Conservation (phyloP, 73 alveolate species). For the Paramecium sexaurelia region DNA sequence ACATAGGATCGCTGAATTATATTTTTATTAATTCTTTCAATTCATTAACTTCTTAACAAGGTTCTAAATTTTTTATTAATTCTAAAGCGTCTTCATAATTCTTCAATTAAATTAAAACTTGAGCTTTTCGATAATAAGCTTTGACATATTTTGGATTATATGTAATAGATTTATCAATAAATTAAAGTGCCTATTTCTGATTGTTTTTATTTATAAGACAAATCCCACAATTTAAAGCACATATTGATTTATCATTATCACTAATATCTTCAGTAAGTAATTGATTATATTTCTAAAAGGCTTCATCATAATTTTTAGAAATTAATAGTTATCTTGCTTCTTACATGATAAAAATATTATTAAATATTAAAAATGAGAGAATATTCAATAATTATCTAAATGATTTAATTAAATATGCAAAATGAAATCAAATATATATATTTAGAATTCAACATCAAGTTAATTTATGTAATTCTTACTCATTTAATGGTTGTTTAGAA, state of each 20-base stretch:
- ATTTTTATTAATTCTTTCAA: neutral
- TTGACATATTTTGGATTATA: neutral
- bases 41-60: neutral
- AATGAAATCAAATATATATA: too few relatives aligned
- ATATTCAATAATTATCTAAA: too few relatives aligned
- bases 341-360: too few relatives aligned
- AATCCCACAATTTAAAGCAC: neutral
- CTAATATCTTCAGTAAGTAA: neutral
- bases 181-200: neutral
- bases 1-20: neutral
- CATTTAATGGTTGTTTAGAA: neutral
- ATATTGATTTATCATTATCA: neutral
- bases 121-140: neutral
- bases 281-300: neutral
- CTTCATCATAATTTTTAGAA: neutral
- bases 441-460: neutral
- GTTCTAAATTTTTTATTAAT: neutral
- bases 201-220: neutral
- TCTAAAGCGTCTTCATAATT: neutral
- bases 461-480: neutral
- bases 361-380: neutral
- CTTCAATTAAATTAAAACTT: neutral
- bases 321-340: neutral
- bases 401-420: too few relatives aligned
- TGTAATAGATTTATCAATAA: neutral